phyloP scores from a whole-genome alignment of 306 rosid genomes.

The Astragalus membranaceus region DNA sequence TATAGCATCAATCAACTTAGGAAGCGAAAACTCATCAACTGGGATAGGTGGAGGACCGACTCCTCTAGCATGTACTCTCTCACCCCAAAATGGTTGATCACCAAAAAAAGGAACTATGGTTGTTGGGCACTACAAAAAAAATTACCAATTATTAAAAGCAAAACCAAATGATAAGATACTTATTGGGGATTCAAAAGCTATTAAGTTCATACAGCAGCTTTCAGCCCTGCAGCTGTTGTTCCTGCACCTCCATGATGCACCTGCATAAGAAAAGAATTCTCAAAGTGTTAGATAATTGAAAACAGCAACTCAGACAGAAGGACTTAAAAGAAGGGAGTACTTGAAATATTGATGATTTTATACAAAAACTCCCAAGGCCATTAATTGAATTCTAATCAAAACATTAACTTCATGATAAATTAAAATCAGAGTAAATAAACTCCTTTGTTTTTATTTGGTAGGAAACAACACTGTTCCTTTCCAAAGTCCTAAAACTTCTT shows the following conservation, averaged over 20 bases:
- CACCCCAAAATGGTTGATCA: constrained; percentile 99
- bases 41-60: constrained; percentile 95
- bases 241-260: constrained; percentile 99
- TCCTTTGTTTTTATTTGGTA: not conserved
- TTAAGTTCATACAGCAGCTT: constrained; percentile 72
- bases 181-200: constrained; percentile 1
- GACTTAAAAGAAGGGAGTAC: not conserved
- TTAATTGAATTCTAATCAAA: not conserved
- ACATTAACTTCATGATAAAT: not conserved
- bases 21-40: constrained; percentile 85
- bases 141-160: not conserved
- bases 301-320: not conserved
- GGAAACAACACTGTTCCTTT: not conserved
- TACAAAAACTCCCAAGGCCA: not conserved
- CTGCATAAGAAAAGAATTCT: constrained; percentile 34
- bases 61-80: constrained; percentile 84
- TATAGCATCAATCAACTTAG: constrained; percentile 71
- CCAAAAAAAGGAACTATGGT: constrained; percentile 92
- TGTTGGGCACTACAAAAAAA: constrained; percentile 74
- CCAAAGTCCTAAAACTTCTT: not conserved
- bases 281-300: not conserved
- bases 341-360: not conserved
- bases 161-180: not conserved
- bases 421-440: not conserved
- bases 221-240: constrained; percentile 99